Evolutionary conservation across 2,329 filamentous ascomycete species (phyloP).

Genomic region (Hyphodiscus sp.): DNA sequence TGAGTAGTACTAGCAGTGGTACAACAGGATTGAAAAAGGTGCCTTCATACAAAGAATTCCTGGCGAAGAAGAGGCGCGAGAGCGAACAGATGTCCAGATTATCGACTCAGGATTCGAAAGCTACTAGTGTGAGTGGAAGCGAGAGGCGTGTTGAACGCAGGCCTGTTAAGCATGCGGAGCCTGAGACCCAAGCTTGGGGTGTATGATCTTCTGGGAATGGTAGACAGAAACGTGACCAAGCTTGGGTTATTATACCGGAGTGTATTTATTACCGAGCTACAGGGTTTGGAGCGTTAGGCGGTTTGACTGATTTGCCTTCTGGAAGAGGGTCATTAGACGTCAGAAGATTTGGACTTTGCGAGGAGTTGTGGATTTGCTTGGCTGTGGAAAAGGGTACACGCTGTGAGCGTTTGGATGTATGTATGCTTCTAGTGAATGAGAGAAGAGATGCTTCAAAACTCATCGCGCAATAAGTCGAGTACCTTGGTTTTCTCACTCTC

Average conservation of each 20-base stretch:
- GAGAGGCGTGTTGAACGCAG: neutral
- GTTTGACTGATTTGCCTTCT: no score
- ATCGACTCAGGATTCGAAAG: conserved; percentile 7
- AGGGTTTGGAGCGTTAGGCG: no score
- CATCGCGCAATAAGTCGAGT: no score
- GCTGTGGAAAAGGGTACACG: no score
- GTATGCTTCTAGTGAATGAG: no score
- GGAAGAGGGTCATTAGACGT: no score
- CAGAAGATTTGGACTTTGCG: no score
- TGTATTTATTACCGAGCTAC: neutral
- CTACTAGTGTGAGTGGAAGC: neutral
- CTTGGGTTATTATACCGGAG: neutral
- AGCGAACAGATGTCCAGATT: neutral
- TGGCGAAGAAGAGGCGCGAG: conserved; percentile 19
- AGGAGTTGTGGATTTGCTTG: no score
- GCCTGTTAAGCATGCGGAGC: conserved; percentile 3
- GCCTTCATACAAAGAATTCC: conserved; percentile 10
- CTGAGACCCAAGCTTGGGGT: conserved; percentile 13
- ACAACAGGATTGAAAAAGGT: conserved; percentile 7
- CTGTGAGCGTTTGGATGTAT: no score
- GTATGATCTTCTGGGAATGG: conserved; percentile 2
- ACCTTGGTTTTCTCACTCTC: no score
- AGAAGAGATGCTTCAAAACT: no score
- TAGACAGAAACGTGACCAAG: neutral
- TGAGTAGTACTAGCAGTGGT: neutral